phyloP scores from a whole-genome alignment of 768 basidiomycete genomes.

The Lentinus tigrinus region DNA sequence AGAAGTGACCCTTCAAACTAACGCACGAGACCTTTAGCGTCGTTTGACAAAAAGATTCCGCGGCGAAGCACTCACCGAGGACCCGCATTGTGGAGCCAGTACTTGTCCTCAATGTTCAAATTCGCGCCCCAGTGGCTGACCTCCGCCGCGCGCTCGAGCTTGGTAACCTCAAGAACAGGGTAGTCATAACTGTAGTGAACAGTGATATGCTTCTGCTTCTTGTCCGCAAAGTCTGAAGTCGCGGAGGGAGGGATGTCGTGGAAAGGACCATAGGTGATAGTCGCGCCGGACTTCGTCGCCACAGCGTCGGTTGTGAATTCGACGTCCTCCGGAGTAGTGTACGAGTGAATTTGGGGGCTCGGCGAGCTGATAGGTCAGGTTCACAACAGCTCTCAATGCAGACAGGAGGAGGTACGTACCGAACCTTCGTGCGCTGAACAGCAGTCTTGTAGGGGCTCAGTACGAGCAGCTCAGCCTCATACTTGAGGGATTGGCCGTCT shows the following conservation, averaged over 20 bases:
- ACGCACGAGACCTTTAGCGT: too few species aligned
- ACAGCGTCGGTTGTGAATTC: slow-evolving; percentile 58
- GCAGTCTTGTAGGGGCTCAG: slow-evolving; percentile 80
- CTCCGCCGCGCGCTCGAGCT: slow-evolving; percentile 76
- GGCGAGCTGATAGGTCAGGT: slow-evolving; percentile 50
- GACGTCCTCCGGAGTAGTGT: slow-evolving; percentile 64
- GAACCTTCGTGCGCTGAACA: slow-evolving; percentile 84
- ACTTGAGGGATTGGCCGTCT: slow-evolving; percentile 79
- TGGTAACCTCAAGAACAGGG: slow-evolving; percentile 75
- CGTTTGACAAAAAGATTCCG: too few species aligned
- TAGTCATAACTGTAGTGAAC: slow-evolving; percentile 84
- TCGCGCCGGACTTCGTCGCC: slow-evolving; percentile 73
- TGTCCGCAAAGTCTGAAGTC: slow-evolving; percentile 50
- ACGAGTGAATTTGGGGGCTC: slow-evolving; percentile 66
- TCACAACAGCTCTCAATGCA: neutral
- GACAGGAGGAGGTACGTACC: slow-evolving; percentile 45
- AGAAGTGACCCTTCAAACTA: slow-evolving; percentile 95
- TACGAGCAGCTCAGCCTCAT: slow-evolving; percentile 73
- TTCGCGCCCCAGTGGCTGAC: slow-evolving; percentile 98
- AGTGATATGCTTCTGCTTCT: slow-evolving; percentile 61
- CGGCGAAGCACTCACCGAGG: slow-evolving; percentile 80
- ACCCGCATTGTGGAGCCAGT: slow-evolving; percentile 85
- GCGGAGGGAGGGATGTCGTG: slow-evolving; percentile 68
- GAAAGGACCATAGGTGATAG: slow-evolving; percentile 88
- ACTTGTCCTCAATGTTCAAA: slow-evolving; percentile 88